Conservation (phyloP, 208 protist genomes). For the Leishmania guyanensis region DNA sequence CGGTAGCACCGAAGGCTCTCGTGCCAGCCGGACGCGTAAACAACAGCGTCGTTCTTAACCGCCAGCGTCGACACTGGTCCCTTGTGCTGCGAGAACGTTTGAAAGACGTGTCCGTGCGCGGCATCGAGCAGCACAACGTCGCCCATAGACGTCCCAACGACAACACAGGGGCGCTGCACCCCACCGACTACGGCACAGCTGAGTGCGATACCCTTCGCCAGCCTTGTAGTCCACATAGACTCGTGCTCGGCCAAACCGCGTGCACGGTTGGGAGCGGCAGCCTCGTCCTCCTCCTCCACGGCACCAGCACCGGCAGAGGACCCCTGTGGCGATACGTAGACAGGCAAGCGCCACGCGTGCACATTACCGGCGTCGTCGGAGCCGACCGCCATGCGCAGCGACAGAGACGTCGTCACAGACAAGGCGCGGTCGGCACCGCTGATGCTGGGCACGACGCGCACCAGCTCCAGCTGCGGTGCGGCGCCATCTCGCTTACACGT, state of each 20-base stretch:
- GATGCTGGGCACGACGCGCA: constrained; percentile 74
- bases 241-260: constrained; percentile 58
- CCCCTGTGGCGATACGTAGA: background rate
- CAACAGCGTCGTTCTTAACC: constrained; percentile 39
- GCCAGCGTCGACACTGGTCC: constrained; percentile 69
- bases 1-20: constrained; percentile 75
- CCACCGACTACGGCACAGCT: constrained; percentile 58
- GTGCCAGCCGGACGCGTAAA: constrained; percentile 89
- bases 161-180: constrained; percentile 49
- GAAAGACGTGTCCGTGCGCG: constrained; percentile 57
- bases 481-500: constrained; percentile 22
- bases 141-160: constrained; percentile 81
- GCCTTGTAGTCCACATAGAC: constrained; percentile 66
- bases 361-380: constrained; percentile 86
- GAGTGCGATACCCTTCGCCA: constrained; percentile 78
- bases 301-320: background rate
- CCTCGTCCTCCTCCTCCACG: background rate
- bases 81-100: constrained; percentile 84
- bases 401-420: constrained; percentile 43
- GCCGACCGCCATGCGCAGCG: constrained; percentile 53
- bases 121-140: constrained; percentile 85
- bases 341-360: constrained; percentile 57
- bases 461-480: constrained; percentile 42
- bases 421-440: constrained; percentile 83
- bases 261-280: constrained; percentile 7